Evolutionary conservation across 2,329 filamentous ascomycete genomes (phyloP), one percentile per base, ranked within the genome.

Genomic region (Metarhizium sp.): DNA sequence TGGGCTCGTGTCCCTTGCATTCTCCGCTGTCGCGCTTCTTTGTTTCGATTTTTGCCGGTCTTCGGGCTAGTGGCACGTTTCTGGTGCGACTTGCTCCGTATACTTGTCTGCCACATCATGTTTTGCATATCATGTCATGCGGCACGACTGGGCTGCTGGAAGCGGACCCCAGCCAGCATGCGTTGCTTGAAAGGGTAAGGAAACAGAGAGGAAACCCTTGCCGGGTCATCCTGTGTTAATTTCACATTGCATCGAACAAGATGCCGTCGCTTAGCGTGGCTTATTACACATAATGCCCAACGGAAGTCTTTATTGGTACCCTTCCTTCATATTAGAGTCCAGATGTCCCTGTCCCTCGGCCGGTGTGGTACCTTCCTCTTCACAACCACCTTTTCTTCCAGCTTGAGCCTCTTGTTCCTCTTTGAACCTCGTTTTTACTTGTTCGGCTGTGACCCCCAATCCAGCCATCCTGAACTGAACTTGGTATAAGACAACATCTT

Each of bases 1-100:
- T 51, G 53, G 42, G 48, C 48, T 47, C 30, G 25, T 40, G 29
- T 53, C 38, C 47, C 51, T 52, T n/a, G 50, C 48, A 43, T 14
- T 36, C 55, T 57, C 55, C 51, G 52, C 55, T 25, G 48, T 48
- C 52, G 29, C 51, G 52, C 50, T 49, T 30, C 45, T 48, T 29
- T 4, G 45, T 30, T 51, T 50, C n/a, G 4, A 50, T 32, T 49
- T 50, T 50, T 45, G 50, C 45, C 45, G 45, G 54, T 1, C n/a
- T 14, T 55, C 50, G 52, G 32, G 10, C 13, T 38, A 25, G 14
- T 10, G 34, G 45, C n/a, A 32, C 36, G 32, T 40, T 13, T 43
- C 52, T 50, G 52, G 36, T 50, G 46, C 32, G 36, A 43, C 29
- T 45, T 50, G n/a, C 11, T 52, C 34, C 34, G 34, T 52, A 32